Conservation (phyloP, 2,329 filamentous ascomycete species). For the Phaeosphaeriaceae sp. region DNA sequence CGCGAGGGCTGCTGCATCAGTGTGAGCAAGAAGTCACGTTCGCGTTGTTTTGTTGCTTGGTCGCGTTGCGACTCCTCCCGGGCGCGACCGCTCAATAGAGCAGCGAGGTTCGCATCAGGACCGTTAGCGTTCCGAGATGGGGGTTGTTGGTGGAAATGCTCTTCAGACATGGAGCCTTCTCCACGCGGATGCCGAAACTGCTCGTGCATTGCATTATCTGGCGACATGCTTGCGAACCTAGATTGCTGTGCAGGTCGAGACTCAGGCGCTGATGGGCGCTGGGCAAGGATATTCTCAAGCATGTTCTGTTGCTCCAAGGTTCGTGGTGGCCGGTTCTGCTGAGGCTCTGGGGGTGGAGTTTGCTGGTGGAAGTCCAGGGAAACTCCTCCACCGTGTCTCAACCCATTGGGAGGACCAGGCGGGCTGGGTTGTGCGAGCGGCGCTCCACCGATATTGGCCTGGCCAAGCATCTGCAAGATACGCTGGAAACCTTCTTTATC, state of each 20-base stretch:
- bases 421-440: conserved; percentile 25
- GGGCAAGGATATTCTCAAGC: conserved; percentile 45
- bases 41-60: conserved; percentile 60
- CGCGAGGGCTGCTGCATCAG: conserved; percentile 71
- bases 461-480: conserved; percentile 81
- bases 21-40: conserved; percentile 85
- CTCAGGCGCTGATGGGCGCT: conserved; percentile 38
- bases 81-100: conserved; percentile 48
- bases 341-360: conserved; percentile 37
- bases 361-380: conserved; percentile 41
- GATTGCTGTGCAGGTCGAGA: conserved; percentile 37
- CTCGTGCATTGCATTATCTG: conserved; percentile 39
- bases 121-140: conserved; percentile 38
- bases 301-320: conserved; percentile 46
- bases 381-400: conserved; percentile 38
- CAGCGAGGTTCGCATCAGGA: conserved; percentile 43
- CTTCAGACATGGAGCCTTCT: conserved; percentile 38
- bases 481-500: conserved; percentile 88
- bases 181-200: conserved; percentile 40
- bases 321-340: conserved; percentile 31
- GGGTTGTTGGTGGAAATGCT: conserved; percentile 42
- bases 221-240: conserved; percentile 45
- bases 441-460: conserved; percentile 36
- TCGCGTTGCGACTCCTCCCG: conserved; percentile 46
- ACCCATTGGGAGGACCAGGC: conserved; percentile 34